These are phyloP conservation scores for Asclepias syriaca DNA, from an alignment of 257 asterid species.

Conservation along the genomic window DNA sequence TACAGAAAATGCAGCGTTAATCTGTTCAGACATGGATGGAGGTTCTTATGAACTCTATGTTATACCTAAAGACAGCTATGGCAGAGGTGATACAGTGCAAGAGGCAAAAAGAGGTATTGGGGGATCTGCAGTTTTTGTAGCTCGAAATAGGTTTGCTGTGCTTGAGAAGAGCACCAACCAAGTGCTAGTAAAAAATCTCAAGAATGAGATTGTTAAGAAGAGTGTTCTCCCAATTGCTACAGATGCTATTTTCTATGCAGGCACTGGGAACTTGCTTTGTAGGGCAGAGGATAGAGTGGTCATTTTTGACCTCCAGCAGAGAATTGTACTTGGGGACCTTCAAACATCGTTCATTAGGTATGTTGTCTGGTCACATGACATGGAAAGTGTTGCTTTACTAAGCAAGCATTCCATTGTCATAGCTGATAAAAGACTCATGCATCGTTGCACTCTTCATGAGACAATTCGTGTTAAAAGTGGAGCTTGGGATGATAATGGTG, in stretches of 20 bases:
- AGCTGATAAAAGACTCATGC: slow-evolving; percentile 87
- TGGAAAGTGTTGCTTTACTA: slow-evolving; percentile 89
- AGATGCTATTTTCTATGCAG: slow-evolving; percentile 93
- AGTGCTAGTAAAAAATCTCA: slow-evolving; percentile 71
- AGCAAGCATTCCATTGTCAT: slow-evolving; percentile 94
- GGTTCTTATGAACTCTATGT: slow-evolving; percentile 89
- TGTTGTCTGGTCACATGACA: slow-evolving; percentile 92
- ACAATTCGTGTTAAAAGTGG: slow-evolving; percentile 99
- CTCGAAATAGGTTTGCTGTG: slow-evolving; percentile 94
- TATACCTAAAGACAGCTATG: slow-evolving; percentile 75
- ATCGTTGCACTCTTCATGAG: slow-evolving; percentile 96
- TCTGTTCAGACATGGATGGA: slow-evolving; percentile 87
- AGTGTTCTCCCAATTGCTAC: slow-evolving; percentile 66
- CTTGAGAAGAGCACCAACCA: slow-evolving; percentile 85
- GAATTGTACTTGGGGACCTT: slow-evolving; percentile 75
- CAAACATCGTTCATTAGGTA: slow-evolving; percentile 77
- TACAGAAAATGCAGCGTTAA: slow-evolving; percentile 81
- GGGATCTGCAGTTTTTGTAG: slow-evolving; percentile 86
- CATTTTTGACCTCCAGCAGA: slow-evolving; percentile 90
- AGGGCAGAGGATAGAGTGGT: slow-evolving; percentile 95
- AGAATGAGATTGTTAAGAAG: slow-evolving; percentile 75
- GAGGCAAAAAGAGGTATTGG: slow-evolving; percentile 91
- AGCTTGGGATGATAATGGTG: slow-evolving; percentile 98
- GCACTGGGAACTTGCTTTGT: slow-evolving; percentile 89
- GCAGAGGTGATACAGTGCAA: slow-evolving; percentile 78